Evolutionary conservation across 2,329 filamentous ascomycete species (phyloP).

Genomic region (Eutypella sp.): DNA sequence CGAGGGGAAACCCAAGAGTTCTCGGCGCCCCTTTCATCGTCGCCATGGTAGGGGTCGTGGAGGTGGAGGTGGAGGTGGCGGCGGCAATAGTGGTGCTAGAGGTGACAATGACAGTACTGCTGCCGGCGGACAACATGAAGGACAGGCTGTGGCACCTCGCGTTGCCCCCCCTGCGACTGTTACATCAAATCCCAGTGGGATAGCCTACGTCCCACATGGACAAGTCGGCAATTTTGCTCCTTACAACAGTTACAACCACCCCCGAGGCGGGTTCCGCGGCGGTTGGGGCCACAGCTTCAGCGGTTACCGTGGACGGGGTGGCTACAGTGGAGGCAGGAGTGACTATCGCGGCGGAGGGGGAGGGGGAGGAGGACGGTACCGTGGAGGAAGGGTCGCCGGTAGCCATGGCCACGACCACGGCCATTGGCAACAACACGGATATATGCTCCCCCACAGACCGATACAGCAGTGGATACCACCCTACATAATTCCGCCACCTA

Average conservation of each 20-base stretch:
- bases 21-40: constrained; percentile 28
- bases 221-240: not conserved
- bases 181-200: not conserved
- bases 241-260: not conserved
- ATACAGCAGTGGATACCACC: not conserved
- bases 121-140: not conserved
- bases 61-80: constrained; percentile 2
- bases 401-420: not conserved
- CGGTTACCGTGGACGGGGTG: not conserved
- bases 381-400: not conserved
- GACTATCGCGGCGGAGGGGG: not conserved
- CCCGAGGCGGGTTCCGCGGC: not conserved
- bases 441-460: not conserved
- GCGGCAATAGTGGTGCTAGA: not conserved
- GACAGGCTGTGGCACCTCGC: too few relatives aligned
- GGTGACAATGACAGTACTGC: not conserved
- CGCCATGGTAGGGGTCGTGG: constrained; percentile 23
- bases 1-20: constrained; percentile 41
- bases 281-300: not conserved
- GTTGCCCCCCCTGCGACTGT: not conserved
- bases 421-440: not conserved
- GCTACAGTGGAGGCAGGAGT: not conserved
- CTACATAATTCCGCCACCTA: too few relatives aligned
- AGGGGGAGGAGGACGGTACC: not conserved
- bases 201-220: not conserved